Evolutionary conservation across 2,329 filamentous ascomycete genomes (phyloP).

Genomic region (Helotiales sp.): DNA sequence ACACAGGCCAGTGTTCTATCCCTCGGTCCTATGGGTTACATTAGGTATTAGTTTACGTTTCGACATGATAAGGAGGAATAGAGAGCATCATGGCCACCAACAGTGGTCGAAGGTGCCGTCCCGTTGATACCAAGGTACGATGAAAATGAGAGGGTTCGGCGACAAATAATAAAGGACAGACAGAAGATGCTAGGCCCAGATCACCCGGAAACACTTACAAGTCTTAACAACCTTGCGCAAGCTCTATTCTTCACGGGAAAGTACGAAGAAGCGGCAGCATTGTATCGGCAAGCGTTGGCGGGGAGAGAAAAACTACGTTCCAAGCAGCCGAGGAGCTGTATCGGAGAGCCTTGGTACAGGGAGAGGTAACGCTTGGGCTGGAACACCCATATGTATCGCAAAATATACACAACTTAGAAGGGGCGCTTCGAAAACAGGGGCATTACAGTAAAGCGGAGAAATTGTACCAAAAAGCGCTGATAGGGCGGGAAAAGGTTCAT

Average conservation of each 20-base stretch:
- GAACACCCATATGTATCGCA: constrained; percentile 12
- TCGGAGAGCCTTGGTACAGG: background rate
- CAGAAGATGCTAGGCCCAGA: constrained; percentile 3
- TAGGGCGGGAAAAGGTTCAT: background rate
- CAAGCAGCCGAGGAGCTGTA: constrained; percentile 2
- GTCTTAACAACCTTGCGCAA: constrained; percentile 18
- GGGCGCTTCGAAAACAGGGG: background rate
- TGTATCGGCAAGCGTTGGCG: constrained; percentile 13
- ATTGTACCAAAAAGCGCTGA: background rate
- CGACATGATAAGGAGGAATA: no score
- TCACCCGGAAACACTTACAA: constrained; percentile 16
- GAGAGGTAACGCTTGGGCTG: constrained; percentile 5
- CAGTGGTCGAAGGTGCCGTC: constrained; percentile 1
- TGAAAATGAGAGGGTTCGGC: constrained; percentile 1
- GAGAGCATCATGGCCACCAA: no score
- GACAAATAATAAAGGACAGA: background rate
- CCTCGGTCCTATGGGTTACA: no score
- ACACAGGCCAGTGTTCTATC: no score
- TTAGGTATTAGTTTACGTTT: no score
- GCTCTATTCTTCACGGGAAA: constrained; percentile 5
- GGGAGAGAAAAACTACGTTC: background rate
- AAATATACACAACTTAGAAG: background rate
- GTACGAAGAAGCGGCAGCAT: constrained; percentile 21
- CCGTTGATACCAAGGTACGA: background rate
- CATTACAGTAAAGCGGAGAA: background rate